Conservation (phyloP, 345 rosid genomes). For the Capsella bursapastoris region DNA sequence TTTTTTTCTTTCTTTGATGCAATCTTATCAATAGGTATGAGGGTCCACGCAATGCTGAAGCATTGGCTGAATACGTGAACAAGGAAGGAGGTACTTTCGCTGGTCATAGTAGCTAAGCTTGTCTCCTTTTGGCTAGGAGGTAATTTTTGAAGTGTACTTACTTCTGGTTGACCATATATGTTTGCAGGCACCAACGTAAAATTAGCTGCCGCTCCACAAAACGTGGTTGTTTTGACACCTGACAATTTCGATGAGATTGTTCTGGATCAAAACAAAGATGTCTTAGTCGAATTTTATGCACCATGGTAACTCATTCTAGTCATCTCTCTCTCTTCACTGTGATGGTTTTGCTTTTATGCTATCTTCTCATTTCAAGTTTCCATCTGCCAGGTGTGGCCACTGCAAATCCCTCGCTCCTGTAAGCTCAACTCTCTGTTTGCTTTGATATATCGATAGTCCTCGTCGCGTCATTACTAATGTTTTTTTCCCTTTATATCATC, state of each 20-base stretch:
- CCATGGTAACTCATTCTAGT: constrained; percentile 68
- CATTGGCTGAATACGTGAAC: constrained; percentile 87
- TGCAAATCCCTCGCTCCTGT: constrained; percentile 98
- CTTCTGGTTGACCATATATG: constrained; percentile 1
- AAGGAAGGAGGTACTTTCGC: constrained; percentile 78
- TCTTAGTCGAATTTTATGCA: constrained; percentile 96
- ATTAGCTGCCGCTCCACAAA: constrained; percentile 76
- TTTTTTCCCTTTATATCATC: constrained; percentile 25
- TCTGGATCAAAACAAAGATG: constrained; percentile 86
- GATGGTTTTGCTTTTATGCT: constrained; percentile 24
- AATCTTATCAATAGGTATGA: constrained; percentile 61
- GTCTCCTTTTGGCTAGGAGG: background rate
- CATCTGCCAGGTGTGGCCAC: constrained; percentile 91
- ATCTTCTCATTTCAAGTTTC: constrained; percentile 28
- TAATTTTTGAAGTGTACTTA: constrained; percentile 1
- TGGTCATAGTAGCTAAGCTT: constrained; percentile 14
- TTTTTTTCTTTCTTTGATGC: background rate
- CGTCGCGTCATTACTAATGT: constrained; percentile 12
- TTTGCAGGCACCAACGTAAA: constrained; percentile 87
- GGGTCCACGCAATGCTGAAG: constrained; percentile 85
- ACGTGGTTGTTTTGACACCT: constrained; percentile 72
- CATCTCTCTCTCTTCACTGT: constrained; percentile 19
- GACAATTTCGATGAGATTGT: constrained; percentile 85
- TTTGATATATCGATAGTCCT: background rate
- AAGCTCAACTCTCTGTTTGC: constrained; percentile 41